Evolutionary conservation across 352 stramenopile genomes (phyloP).

Genomic region (Elongisporangium undulatum): DNA sequence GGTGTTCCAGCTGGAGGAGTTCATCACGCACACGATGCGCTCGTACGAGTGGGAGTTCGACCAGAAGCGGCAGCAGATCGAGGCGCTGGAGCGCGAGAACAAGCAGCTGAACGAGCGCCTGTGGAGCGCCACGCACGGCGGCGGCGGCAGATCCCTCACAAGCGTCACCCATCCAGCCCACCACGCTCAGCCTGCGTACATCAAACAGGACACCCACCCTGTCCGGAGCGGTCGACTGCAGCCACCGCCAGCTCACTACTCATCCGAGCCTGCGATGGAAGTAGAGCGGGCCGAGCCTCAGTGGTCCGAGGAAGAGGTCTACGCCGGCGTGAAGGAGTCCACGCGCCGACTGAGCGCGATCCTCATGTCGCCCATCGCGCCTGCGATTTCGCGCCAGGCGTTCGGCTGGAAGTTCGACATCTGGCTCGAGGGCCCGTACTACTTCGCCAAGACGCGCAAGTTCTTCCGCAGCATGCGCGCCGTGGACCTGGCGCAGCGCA

Average conservation of each 20-base stretch:
- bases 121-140: neutral
- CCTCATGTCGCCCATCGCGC: slow-evolving; percentile 23
- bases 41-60: slow-evolving; percentile 47
- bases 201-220: neutral
- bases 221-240: neutral
- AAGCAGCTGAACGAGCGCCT: slow-evolving; percentile 23
- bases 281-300: slow-evolving; percentile 11
- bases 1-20: slow-evolving; percentile 66
- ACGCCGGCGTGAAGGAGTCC: slow-evolving; percentile 28
- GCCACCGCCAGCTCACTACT: neutral
- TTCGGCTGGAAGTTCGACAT: slow-evolving; percentile 70
- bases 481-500: slow-evolving; percentile 46
- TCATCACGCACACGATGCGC: slow-evolving; percentile 53
- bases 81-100: slow-evolving; percentile 38
- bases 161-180: neutral
- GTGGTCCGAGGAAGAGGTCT: slow-evolving; percentile 23
- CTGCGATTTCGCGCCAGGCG: slow-evolving; percentile 34
- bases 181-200: slow-evolving; percentile 3
- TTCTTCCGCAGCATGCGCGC: slow-evolving; percentile 56
- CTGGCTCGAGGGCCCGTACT: slow-evolving; percentile 42
- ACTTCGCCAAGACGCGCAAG: slow-evolving; percentile 54
- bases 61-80: slow-evolving; percentile 37
- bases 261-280: slow-evolving; percentile 6
- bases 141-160: neutral
- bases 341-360: slow-evolving; percentile 39